Evolutionary conservation across 2,329 filamentous ascomycete species (phyloP).

Genomic region (Fusarium lateritium): DNA sequence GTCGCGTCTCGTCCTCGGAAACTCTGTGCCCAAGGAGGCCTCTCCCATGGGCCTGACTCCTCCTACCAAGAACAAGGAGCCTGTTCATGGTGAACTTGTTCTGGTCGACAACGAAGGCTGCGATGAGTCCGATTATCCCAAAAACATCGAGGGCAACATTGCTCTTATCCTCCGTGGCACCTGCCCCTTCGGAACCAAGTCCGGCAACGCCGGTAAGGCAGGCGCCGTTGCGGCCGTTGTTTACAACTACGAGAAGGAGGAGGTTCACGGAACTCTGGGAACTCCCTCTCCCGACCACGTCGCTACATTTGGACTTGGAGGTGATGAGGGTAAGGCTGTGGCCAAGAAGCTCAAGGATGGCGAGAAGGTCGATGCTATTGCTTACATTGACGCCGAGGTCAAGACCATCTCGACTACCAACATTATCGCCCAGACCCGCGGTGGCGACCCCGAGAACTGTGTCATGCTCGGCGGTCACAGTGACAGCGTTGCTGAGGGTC

Average conservation of each 20-base stretch:
- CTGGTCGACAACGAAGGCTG: conserved; percentile 76
- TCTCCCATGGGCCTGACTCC: conserved; percentile 76
- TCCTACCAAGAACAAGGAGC: conserved; percentile 71
- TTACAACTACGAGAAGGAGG: conserved; percentile 79
- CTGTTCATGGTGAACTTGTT: conserved; percentile 72
- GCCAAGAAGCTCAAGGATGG: conserved; percentile 68
- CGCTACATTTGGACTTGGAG: conserved; percentile 77
- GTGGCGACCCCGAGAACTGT: conserved; percentile 73
- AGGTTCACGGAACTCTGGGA: conserved; percentile 78
- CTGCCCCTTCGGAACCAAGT: conserved; percentile 81
- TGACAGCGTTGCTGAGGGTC: conserved; percentile 73
- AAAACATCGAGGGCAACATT: conserved; percentile 72
- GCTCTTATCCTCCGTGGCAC: conserved; percentile 79
- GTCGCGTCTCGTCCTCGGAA: conserved; percentile 69
- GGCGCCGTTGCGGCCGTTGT: conserved; percentile 80
- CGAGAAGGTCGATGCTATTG: conserved; percentile 66
- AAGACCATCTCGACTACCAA: conserved; percentile 69
- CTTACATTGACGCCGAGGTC: conserved; percentile 72
- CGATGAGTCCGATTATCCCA: conserved; percentile 73
- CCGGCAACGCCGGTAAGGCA: conserved; percentile 75
- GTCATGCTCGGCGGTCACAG: conserved; percentile 77
- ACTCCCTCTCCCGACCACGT: conserved; percentile 71
- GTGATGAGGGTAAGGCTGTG: conserved; percentile 70
- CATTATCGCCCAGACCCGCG: conserved; percentile 73
- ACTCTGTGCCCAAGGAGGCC: conserved; percentile 65